Conservation (phyloP, 1,139 yeast genomes). For the Lodderomyces parapsilosis region DNA sequence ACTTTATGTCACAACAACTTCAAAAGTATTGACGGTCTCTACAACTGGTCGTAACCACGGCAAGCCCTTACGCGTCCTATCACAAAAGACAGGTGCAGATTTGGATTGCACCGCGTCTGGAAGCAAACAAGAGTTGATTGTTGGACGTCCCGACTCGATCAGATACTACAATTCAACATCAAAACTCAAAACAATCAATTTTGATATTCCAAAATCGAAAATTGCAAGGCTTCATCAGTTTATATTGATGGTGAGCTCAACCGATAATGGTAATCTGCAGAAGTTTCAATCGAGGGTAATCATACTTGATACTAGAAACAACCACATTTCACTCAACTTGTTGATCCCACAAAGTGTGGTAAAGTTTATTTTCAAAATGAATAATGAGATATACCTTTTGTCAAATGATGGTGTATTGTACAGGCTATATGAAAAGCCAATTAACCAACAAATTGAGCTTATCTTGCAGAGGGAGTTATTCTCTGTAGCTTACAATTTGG, state of each 20-base stretch:
- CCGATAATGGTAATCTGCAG: conserved; percentile 19
- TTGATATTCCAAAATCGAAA: conserved; percentile 59
- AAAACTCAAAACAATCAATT: conserved; percentile 55
- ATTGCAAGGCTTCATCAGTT: conserved; percentile 45
- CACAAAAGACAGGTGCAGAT: conserved; percentile 65
- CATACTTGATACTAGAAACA: conserved; percentile 66
- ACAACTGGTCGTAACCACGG: conserved; percentile 80
- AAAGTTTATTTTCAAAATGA: conserved; percentile 50
- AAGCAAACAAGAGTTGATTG: conserved; percentile 40
- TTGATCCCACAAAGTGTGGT: conserved; percentile 64
- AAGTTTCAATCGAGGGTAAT: conserved; percentile 46
- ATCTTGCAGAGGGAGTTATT: conserved; percentile 71
- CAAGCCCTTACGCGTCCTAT: conserved; percentile 61
- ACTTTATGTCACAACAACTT: conserved; percentile 66
- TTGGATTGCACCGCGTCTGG: conserved; percentile 58
- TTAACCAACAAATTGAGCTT: conserved; percentile 67
- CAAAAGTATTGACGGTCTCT: conserved; percentile 67
- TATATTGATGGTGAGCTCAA: conserved; percentile 55
- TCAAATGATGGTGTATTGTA: conserved; percentile 77
- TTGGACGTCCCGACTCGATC: conserved; percentile 53
- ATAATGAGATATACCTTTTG: conserved; percentile 59
- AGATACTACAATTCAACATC: conserved; percentile 55
- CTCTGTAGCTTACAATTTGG: conserved; percentile 71
- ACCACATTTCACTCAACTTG: conserved; percentile 68
- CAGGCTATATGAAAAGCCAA: conserved; percentile 63